A percentile compares a stretch with the other conserved stretches of the same genome.
Evolutionary conservation across 2,329 filamentous ascomycete genomes (phyloP).

Genomic region (Aaosphaeria pasadenensis): DNA sequence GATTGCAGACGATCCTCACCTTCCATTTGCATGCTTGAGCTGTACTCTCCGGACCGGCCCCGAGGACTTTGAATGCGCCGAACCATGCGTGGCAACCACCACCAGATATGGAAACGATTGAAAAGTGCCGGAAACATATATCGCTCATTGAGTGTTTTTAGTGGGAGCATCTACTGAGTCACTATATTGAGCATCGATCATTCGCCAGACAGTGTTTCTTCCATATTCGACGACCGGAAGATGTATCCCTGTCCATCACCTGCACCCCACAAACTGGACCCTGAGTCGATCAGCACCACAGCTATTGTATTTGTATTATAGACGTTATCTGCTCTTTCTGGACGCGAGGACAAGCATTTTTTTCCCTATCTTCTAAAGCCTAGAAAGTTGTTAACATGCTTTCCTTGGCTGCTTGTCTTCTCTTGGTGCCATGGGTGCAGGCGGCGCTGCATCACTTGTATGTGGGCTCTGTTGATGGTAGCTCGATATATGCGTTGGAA

Average conservation of each 20-base stretch:
- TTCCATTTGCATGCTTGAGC: slow-evolving; percentile 8
- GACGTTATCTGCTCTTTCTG: too few relatives aligned
- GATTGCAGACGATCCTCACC: slow-evolving; percentile 3
- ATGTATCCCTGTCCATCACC: slow-evolving; percentile 1
- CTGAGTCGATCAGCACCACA: background rate
- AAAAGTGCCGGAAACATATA: background rate
- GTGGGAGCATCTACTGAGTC: background rate
- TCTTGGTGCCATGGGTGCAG: slow-evolving; percentile 1
- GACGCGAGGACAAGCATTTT: too few relatives aligned
- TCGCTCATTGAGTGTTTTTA: background rate
- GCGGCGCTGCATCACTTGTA: slow-evolving; percentile 2
- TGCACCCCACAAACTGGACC: slow-evolving; percentile 1
- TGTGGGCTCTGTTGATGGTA: slow-evolving; percentile 1
- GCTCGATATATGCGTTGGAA: background rate
- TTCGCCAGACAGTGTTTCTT: background rate
- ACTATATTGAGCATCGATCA: background rate
- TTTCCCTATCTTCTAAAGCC: background rate
- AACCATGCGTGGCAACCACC: background rate
- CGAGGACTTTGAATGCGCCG: slow-evolving; percentile 7
- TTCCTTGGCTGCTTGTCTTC: background rate
- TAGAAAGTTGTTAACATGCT: background rate
- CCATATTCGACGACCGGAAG: background rate
- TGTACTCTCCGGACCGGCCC: slow-evolving; percentile 7
- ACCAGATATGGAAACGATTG: background rate
- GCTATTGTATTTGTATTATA: background rate